These are phyloP conservation scores for Hippophae tibetana DNA, from an alignment of 306 rosid genomes.

Conservation along the genomic window DNA sequence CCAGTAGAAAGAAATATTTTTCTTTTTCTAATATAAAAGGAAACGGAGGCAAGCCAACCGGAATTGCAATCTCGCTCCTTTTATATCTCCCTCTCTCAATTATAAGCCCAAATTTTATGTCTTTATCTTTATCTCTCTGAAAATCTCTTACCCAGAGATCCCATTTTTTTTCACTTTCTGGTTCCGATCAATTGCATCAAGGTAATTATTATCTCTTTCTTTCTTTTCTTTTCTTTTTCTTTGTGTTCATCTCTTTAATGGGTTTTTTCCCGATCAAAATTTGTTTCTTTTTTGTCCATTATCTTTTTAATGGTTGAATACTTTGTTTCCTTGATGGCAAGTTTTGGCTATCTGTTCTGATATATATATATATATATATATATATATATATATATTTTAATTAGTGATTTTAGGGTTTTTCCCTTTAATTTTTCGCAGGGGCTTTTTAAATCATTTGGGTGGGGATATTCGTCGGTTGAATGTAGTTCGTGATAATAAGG, in stretches of 20 bases:
- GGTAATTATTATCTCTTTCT: too few relatives aligned
- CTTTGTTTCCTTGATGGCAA: not conserved
- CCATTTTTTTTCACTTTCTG: too few relatives aligned
- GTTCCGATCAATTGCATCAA: too few relatives aligned
- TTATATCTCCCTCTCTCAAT: slow-evolving; percentile 21
- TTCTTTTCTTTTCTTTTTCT: slow-evolving; percentile 15
- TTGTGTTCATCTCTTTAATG: slow-evolving; percentile 4
- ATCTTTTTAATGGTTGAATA: not conserved
- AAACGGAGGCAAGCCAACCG: not conserved
- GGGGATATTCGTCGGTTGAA: too few relatives aligned
- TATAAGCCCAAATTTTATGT: slow-evolving; percentile 3
- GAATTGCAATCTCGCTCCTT: slow-evolving; percentile 24
- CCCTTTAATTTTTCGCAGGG: too few relatives aligned
- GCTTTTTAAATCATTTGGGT: too few relatives aligned
- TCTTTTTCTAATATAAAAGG: not conserved
- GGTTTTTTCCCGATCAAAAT: slow-evolving; percentile 9
- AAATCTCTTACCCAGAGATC: slow-evolving; percentile 17
- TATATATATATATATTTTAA: too few relatives aligned
- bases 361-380: not conserved
- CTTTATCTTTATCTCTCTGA: slow-evolving; percentile 19
- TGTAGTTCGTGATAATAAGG: too few relatives aligned
- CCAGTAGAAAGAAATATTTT: not conserved
- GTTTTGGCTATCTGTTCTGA: not conserved
- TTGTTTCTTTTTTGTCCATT: slow-evolving; percentile 19
- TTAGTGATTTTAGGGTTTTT: too few relatives aligned